These are phyloP conservation scores for Lipomyces spencermartinsiae DNA, from an alignment of 805 yeast species.

Conservation along the genomic window DNA sequence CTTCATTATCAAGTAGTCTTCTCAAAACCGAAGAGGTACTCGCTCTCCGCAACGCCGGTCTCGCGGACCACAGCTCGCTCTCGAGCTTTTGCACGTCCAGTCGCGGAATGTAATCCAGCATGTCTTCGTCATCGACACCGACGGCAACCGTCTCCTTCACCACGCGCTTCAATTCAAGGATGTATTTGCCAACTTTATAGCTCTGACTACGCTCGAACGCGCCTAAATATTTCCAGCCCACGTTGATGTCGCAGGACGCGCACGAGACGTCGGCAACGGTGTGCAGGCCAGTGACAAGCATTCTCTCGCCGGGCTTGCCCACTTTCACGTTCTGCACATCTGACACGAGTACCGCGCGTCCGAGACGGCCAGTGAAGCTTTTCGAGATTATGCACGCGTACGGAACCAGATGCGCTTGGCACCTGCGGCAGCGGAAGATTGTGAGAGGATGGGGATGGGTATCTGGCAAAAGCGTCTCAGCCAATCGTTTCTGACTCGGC, in stretches of 20 bases:
- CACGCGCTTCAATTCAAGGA: slow-evolving; percentile 51
- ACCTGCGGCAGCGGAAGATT: slow-evolving; percentile 24
- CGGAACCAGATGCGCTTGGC: slow-evolving; percentile 27
- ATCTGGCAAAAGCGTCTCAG: slow-evolving; percentile 16
- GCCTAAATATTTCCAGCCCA: slow-evolving; percentile 70
- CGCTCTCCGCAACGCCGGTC: not conserved
- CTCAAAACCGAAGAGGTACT: slow-evolving; percentile 1
- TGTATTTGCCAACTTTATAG: slow-evolving; percentile 65
- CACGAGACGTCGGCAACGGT: slow-evolving; percentile 61
- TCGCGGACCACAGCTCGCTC: not conserved
- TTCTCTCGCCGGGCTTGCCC: slow-evolving; percentile 30
- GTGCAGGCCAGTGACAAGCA: slow-evolving; percentile 63
- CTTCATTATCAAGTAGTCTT: slow-evolving; percentile 1
- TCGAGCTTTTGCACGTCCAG: slow-evolving; percentile 3
- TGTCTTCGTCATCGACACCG: slow-evolving; percentile 7
- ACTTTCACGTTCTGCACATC: slow-evolving; percentile 18
- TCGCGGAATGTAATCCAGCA: slow-evolving; percentile 5
- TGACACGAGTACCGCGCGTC: slow-evolving; percentile 31
- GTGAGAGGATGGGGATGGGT: slow-evolving; percentile 20
- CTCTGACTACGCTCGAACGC: slow-evolving; percentile 54
- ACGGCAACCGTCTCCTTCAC: slow-evolving; percentile 19
- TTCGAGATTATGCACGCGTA: slow-evolving; percentile 26
- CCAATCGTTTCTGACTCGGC: not conserved
- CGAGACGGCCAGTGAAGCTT: slow-evolving; percentile 30
- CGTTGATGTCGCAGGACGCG: slow-evolving; percentile 55